A percentile compares a stretch with the other conserved stretches of the same genome.
These are phyloP conservation scores for Tuber indicum DNA, from an alignment of 495 filamentous ascomycete genomes.

Conservation along the genomic window DNA sequence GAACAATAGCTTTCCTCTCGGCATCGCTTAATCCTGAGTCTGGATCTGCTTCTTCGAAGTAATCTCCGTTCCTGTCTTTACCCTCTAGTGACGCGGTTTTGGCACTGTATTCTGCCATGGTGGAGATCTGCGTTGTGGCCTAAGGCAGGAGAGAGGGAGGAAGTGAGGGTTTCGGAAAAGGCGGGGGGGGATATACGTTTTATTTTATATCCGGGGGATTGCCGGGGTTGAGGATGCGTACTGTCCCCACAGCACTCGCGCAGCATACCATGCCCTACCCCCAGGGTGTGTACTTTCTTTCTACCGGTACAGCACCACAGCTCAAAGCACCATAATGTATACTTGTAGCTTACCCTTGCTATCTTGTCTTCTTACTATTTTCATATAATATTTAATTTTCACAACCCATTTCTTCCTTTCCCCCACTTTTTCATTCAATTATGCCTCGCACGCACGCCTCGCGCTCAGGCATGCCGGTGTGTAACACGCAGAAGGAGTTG, in stretches of 20 bases:
- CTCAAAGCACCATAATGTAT: background rate
- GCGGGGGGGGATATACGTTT: background rate
- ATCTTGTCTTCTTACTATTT: background rate
- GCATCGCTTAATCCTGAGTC: slow-evolving; percentile 62
- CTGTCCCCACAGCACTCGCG: background rate
- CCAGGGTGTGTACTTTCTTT: background rate
- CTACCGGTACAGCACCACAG: background rate
- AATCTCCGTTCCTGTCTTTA: slow-evolving; percentile 9
- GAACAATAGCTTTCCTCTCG: slow-evolving; percentile 62
- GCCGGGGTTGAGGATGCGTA: background rate
- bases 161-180: background rate
- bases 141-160: background rate
- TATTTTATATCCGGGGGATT: background rate
- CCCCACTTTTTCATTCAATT: background rate
- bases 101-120: slow-evolving; percentile 7
- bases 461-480: background rate
- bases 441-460: background rate
- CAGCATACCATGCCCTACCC: background rate
- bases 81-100: slow-evolving; percentile 15
- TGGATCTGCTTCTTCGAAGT: slow-evolving; percentile 48
- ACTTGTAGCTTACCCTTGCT: background rate
- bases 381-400: background rate
- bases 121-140: background rate
- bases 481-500: background rate
- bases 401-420: background rate